Base-by-base conservation (phyloP, 371 early-diverging fungal species). In the Haplosporangium sp. region DNA sequence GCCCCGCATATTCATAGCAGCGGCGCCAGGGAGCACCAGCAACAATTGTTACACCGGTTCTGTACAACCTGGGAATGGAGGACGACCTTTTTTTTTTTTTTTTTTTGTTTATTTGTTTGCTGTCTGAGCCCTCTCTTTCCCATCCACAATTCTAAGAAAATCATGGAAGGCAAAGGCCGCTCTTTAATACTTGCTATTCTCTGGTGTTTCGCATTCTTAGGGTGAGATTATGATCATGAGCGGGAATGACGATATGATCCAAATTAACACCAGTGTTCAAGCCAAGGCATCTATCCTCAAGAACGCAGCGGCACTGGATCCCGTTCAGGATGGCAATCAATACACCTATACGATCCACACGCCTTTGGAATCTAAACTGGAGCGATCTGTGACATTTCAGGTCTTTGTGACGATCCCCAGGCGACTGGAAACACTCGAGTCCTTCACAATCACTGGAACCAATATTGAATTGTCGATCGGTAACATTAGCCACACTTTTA, bases 291-390 rank as follows among this genome's bases (percentile, higher is more conserved):
- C 79, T 18, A 61, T 72, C 53, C 18, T 79, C 43, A 72, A 60
- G 56, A 79, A 79, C 40, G 73, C 73, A 1, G 69, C 80, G 0
- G 73, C 72, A 0, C 55, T 79, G 23, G 73, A 79, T 9, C 73
- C 80, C 40, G 50, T 69, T 53, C 73, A 79, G 40, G 66, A 73
- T 46, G 80, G 80, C 9, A 63, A 68, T 60, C 56, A 45, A 16
- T 79, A 79, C n/a, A 73, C 69, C 46, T 79, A 73, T 23, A 79
- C 69, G 18, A 79, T 79, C 47, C 80, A 73, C 23, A 79, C 80
- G 0, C 73, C 80, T 8, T 45, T 69, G 0, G 80, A 79, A 43
- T 54, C 50, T 7, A 72, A 62, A 14, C 59, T 73, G 6, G 73
- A 71, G 18, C 55, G 57, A 5, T 43, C 73, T 0, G 80, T 79